Conservation (phyloP, 2,329 filamentous ascomycete species). For the Graphium sp. region DNA sequence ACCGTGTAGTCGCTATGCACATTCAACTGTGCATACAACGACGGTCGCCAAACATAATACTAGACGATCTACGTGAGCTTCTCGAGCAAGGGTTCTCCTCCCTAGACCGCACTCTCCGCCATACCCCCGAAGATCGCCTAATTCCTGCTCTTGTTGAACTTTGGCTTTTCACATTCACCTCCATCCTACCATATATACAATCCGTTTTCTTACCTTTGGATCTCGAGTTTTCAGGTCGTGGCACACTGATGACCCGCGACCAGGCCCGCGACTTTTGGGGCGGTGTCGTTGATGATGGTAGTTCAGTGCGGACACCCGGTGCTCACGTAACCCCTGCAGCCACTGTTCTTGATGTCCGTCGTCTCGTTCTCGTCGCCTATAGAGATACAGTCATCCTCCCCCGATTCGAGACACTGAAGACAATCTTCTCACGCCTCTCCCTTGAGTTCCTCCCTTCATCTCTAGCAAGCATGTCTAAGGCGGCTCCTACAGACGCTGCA, state of each 20-base stretch:
- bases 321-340: conserved; percentile 28
- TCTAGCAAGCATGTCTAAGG: conserved; percentile 30
- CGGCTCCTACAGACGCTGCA: conserved; percentile 33
- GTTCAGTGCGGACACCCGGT: conserved; percentile 10
- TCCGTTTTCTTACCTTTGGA: conserved; percentile 89
- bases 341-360: conserved; percentile 62
- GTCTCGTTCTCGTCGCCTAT: conserved; percentile 75
- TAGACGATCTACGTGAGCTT: conserved; percentile 63
- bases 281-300: conserved; percentile 30
- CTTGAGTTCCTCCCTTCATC: conserved; percentile 56
- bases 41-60: conserved; percentile 49
- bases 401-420: conserved; percentile 74
- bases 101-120: conserved; percentile 66
- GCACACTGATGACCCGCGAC: conserved; percentile 58
- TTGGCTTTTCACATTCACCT: conserved; percentile 87
- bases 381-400: conserved; percentile 79
- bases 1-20: conserved; percentile 62
- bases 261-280: conserved; percentile 88
- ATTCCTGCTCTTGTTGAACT: conserved; percentile 82
- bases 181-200: conserved; percentile 83
- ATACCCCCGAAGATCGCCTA: conserved; percentile 70
- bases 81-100: conserved; percentile 70
- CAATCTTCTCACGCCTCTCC: conserved; percentile 76
- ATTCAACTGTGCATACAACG: conserved; percentile 64
- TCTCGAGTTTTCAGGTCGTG: conserved; percentile 77